Conservation (phyloP, 2,329 filamentous ascomycete species). For the Byssothecium circinans region DNA sequence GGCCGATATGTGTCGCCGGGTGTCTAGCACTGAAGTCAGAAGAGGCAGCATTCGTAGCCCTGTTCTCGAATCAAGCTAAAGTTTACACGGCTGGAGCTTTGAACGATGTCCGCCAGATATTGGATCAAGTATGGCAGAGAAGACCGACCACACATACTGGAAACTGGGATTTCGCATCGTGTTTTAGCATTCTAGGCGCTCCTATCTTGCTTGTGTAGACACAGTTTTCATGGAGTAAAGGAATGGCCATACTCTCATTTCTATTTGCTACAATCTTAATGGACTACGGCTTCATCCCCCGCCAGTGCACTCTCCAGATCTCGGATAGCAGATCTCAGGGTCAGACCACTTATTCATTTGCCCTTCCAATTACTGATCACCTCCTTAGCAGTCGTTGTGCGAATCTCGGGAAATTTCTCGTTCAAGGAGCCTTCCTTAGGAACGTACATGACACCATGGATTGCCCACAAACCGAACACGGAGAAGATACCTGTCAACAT, state of each 20-base stretch:
- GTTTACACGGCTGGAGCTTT: constrained; percentile 9
- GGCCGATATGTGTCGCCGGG: constrained; percentile 18
- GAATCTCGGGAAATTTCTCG: constrained; percentile 20
- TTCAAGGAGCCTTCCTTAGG: constrained; percentile 16
- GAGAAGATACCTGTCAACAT: constrained; percentile 12
- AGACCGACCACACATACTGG: neutral
- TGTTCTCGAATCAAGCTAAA: constrained; percentile 4
- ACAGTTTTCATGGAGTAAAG: neutral
- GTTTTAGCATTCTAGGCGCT: constrained; percentile 9
- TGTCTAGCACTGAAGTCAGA: constrained; percentile 11
- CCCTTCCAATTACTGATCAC: constrained; percentile 13
- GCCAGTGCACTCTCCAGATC: too few species aligned
- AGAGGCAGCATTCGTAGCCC: constrained; percentile 2
- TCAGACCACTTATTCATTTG: constrained; percentile 4
- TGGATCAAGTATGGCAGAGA: constrained; percentile 9
- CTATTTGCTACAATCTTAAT: neutral
- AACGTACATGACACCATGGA: constrained; percentile 8
- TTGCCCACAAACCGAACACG: constrained; percentile 15
- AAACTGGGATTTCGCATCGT: constrained; percentile 10
- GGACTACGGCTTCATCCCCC: too few species aligned
- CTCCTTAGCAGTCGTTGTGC: constrained; percentile 14
- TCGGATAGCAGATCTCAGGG: too few species aligned
- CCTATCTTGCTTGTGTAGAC: constrained; percentile 10
- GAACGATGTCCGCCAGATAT: constrained; percentile 10
- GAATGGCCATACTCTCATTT: neutral